Base-by-base conservation (phyloP, 1,284 basidiomycete species). In the Ustilago curta region DNA sequence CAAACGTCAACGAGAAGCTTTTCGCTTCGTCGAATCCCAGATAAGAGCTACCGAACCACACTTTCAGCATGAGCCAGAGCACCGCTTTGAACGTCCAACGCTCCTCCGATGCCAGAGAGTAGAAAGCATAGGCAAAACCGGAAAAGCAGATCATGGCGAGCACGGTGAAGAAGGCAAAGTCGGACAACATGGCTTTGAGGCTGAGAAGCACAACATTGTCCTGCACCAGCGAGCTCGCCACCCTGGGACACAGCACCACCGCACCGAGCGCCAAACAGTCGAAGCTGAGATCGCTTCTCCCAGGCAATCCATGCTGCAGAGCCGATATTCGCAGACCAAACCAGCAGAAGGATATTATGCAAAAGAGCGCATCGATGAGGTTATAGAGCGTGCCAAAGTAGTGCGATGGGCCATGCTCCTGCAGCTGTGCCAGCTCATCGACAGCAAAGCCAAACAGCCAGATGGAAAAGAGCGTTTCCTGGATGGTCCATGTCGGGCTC, bases 381-480 rank as follows among this genome's bases (percentile, higher is more conserved):
- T 71, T 85, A 72, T 85, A 83, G 16, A 85, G 67, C 14, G 81
- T 81, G n/a, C 72, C 70, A n/a, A 79, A 54, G 63, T 83, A 85
- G 89, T 92, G 91, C 88, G 89, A 90, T 56, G 96, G 89, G 0
- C 95, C 94, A 81, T 95, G 94, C 84, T 97, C 95, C 83, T 96
- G 92, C 90, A 96, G 93, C 3, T 94, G 91, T 9, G 95, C 95
- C 14, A 95, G 87, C 83, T 95, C 96, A 84, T 97, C 95, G 5
- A 97, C 87, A 0, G 92, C 90, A 84, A 97, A 97, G 0, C 94
- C 88, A 85, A 66, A 29, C 1, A 69, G 55, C 76, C 79, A 81
- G 54, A 79, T 62, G n/a, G 63, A 52, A 54, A 77, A 81, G 23
- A 83, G 37, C 8, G 79, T 76, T 45, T 80, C 75, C n/a, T 68